Evolutionary conservation across 768 basidiomycete genomes (phyloP).

Genomic region (Sutorius australiensis): DNA sequence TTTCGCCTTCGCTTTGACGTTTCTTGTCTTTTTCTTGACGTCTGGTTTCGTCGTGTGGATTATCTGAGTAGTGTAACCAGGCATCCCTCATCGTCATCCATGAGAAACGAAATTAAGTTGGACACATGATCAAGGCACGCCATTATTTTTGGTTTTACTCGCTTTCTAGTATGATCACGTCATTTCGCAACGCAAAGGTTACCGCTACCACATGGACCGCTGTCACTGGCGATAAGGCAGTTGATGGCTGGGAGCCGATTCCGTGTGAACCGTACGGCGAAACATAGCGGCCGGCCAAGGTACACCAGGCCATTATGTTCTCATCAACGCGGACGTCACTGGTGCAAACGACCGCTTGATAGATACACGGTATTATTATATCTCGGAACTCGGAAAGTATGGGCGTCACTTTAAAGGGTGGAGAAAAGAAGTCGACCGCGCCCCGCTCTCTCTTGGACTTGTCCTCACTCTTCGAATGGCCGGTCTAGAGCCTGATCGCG

Average conservation of each 20-base stretch:
- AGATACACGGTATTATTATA: not conserved
- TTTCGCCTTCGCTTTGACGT: not conserved
- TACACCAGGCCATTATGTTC: not conserved
- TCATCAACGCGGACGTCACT: not conserved
- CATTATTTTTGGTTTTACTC: not conserved
- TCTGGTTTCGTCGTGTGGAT: not conserved
- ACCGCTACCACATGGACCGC: not conserved
- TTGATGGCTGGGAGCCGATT: not conserved
- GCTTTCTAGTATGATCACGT: not conserved
- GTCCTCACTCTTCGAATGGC: constrained; percentile 7
- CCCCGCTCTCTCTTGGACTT: not conserved
- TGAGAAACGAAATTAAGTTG: not conserved
- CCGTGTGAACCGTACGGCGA: not conserved
- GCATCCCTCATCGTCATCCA: not conserved
- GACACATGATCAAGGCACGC: not conserved
- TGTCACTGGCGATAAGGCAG: not conserved
- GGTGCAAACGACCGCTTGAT: not conserved
- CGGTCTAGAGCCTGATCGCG: constrained; percentile 4
- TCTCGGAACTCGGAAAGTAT: not conserved
- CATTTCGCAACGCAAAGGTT: not conserved
- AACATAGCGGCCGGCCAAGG: too few species aligned
- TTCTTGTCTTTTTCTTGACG: not conserved
- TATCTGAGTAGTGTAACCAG: not conserved
- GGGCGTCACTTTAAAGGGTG: constrained; percentile 5
- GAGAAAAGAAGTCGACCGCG: not conserved